These are phyloP conservation scores for Talaromyces wortmannii DNA, from an alignment of 495 filamentous ascomycete species.

Conservation along the genomic window DNA sequence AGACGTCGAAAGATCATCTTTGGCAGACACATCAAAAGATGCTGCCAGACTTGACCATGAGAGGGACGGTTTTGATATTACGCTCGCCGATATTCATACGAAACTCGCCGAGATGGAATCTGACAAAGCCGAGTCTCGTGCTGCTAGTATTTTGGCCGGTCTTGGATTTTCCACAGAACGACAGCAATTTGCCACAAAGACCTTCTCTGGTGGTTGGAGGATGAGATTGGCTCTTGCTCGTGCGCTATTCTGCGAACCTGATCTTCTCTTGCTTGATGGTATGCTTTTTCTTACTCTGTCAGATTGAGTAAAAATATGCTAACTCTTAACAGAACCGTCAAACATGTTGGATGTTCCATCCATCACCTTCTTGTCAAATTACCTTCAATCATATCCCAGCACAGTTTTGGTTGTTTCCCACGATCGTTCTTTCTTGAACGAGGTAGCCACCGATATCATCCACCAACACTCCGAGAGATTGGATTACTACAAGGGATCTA, in stretches of 20 bases:
- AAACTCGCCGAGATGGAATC: constrained; percentile 99
- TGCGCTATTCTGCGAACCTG: constrained; percentile 97
- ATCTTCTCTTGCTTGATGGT: constrained; percentile 88
- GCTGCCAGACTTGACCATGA: constrained; percentile 77
- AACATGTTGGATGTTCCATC: constrained; percentile 99
- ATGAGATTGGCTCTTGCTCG: constrained; percentile 94
- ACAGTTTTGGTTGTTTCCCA: constrained; percentile 96
- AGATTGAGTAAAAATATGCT: no score
- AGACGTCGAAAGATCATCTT: constrained; percentile 66
- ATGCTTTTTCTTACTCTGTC: constrained; percentile 4
- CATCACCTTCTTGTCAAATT: constrained; percentile 97
- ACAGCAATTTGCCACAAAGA: constrained; percentile 90
- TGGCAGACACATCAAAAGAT: constrained; percentile 84
- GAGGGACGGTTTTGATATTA: constrained; percentile 81
- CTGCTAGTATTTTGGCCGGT: constrained; percentile 92
- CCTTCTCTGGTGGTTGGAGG: constrained; percentile 99
- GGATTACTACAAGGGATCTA: constrained; percentile 97
- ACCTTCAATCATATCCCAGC: constrained; percentile 89
- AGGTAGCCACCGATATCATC: constrained; percentile 98
- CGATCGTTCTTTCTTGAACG: constrained; percentile 98
- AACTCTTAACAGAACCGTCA: constrained; percentile 64
- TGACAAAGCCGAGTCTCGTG: constrained; percentile 92
- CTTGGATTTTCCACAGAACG: constrained; percentile 93
- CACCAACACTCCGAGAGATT: constrained; percentile 96
- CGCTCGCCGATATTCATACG: constrained; percentile 79